These are phyloP conservation scores for Medicago arabica DNA, from an alignment of 306 rosid genomes.

Conservation along the genomic window DNA sequence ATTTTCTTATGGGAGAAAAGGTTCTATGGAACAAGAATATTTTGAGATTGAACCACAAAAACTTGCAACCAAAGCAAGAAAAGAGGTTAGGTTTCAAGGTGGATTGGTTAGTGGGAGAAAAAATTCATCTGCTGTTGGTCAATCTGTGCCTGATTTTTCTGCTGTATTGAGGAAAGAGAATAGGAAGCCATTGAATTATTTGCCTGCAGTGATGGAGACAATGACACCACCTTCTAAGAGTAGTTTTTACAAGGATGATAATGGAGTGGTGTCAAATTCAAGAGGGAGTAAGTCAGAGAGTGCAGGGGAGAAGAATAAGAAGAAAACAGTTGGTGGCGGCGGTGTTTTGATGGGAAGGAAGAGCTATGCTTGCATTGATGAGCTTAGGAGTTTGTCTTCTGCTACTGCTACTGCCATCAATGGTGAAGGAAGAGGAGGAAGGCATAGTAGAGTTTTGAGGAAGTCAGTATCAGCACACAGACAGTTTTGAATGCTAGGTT, in stretches of 20 bases:
- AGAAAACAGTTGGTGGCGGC: slow-evolving; percentile 24
- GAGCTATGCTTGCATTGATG: slow-evolving; percentile 84
- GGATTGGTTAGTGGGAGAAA: slow-evolving; percentile 40
- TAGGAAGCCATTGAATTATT: slow-evolving; percentile 55
- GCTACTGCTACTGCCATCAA: slow-evolving; percentile 67
- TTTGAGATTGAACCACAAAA: slow-evolving; percentile 28
- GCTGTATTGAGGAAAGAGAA: slow-evolving; percentile 80
- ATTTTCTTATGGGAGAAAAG: slow-evolving; percentile 44
- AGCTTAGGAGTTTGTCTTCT: slow-evolving; percentile 68
- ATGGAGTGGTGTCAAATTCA: slow-evolving; percentile 51
- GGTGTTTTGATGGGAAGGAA: slow-evolving; percentile 61
- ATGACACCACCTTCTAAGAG: slow-evolving; percentile 65
- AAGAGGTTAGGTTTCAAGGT: slow-evolving; percentile 70
- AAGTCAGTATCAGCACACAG: slow-evolving; percentile 57
- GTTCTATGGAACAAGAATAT: slow-evolving; percentile 61
- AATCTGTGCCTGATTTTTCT: slow-evolving; percentile 92
- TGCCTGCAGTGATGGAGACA: slow-evolving; percentile 57
- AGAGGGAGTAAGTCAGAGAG: slow-evolving; percentile 81
- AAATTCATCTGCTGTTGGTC: slow-evolving; percentile 62
- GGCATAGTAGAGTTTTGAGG: slow-evolving; percentile 46
- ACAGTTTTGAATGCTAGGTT: slow-evolving; percentile 50
- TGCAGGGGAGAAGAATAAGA: slow-evolving; percentile 65
- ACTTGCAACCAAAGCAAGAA: slow-evolving; percentile 54
- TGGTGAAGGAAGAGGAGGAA: slow-evolving; percentile 68
- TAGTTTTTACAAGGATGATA: slow-evolving; percentile 29